A percentile compares a stretch with the other conserved stretches of the same genome.
Evolutionary conservation across 2,329 filamentous ascomycete species (phyloP).

Genomic region (Simplicillium aogashimaense): DNA sequence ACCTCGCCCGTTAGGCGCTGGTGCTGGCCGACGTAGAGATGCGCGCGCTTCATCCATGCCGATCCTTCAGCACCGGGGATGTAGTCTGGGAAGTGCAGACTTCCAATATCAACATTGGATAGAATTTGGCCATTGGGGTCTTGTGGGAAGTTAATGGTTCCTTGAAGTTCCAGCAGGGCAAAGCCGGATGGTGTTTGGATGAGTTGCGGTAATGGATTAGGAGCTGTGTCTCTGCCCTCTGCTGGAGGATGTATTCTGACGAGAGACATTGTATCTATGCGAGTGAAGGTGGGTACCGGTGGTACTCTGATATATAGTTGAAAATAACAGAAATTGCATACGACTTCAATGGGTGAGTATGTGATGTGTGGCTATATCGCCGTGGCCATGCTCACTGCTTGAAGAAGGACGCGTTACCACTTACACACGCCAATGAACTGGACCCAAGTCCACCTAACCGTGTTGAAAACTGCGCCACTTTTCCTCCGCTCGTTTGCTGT

Average conservation of each 20-base stretch:
- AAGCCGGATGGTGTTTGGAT: constrained; percentile 84
- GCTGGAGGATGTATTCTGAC: constrained; percentile 28
- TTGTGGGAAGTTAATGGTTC: constrained; percentile 68
- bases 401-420: too few species aligned
- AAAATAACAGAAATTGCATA: too few species aligned
- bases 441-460: too few species aligned
- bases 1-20: constrained; percentile 85
- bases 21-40: constrained; percentile 80
- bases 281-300: background rate
- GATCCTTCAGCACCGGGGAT: constrained; percentile 38
- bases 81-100: constrained; percentile 71
- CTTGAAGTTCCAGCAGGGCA: constrained; percentile 86
- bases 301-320: constrained; percentile 3
- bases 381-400: too few species aligned
- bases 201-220: constrained; percentile 62
- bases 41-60: constrained; percentile 82
- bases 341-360: too few species aligned
- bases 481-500: too few species aligned
- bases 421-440: too few species aligned
- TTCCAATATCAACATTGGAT: constrained; percentile 44
- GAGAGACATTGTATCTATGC: constrained; percentile 20
- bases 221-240: constrained; percentile 7
- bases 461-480: too few species aligned
- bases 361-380: too few species aligned
- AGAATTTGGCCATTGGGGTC: constrained; percentile 19